Base-by-base conservation (phyloP, 305 asterid genomes). In the Caryopteris hybrid region DNA sequence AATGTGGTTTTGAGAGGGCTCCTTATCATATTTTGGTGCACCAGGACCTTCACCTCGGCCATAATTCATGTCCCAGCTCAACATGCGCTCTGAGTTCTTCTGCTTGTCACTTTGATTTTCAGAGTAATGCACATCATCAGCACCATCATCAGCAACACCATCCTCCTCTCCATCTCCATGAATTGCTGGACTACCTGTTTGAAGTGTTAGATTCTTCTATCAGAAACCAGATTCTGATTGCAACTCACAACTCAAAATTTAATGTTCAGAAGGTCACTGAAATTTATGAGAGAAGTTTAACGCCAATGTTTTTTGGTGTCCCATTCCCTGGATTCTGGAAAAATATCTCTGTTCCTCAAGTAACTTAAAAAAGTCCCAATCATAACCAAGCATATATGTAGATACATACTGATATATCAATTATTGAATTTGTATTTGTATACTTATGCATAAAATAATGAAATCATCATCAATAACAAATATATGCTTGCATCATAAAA, bases 101-200 rank as follows among this genome's bases (percentile, higher is more conserved):
- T 85, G 93, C 76, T 89, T 85, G 68, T 80, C 96, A 71, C 66
- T 79, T 77, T 84, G 90, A 65, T 63, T 83, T 69, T 81, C 93
- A 61, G 95, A 68, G 83, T 69, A 83, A 55, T 71, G 86, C 68
- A 76, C 66, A 62, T 80, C 89, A 64, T 76, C 83, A 69, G 67
- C 86, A 73, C 71, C 83, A 74, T 82, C 94, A 56, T 83, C 88
- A 74, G 72, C 86, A 76, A 61, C 84, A 68, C 66, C 85, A 73
- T 82, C 95, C 75, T 81, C 96, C 75, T 81, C 96, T 57, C 74
- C 86, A 78, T 94, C 98, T 41, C 93, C 95, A 45, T 46, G 80
- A 80, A 91, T 89, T 64, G 92, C 94, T 71, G 98, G 97, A 80
- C 99, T 94, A 79, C 99, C 99, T 94, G 81, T 59, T 66, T 71